Evolutionary conservation across 495 filamentous ascomycete genomes (phyloP), one percentile per base, ranked within the genome.

Genomic region (Friedmanniomyces endolithicus): DNA sequence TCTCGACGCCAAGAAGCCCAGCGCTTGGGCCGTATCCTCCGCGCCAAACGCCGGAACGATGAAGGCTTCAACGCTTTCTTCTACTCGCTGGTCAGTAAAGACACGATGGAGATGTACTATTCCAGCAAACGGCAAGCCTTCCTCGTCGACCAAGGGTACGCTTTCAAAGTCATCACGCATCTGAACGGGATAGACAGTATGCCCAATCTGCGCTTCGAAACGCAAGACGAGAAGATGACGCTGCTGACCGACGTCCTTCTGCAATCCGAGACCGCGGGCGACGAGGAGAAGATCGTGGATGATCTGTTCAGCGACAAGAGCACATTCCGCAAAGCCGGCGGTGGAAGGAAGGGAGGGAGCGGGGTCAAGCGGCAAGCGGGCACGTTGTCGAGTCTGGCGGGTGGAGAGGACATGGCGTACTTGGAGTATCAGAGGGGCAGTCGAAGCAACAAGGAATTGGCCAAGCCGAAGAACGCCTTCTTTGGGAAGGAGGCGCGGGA

Each of bases 51-150:
- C 31, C 77, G 94, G 58, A 97, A 96, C 64, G 92, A 99, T 70
- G 92, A 97, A 68, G 94, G 94, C 19, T 99, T 99, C 72, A 99
- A 99, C 70, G 92, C 92, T 0, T 99, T 99, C 72, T 99, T 99
- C 72, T 99, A 99, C 71, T 92, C 87, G 0, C 76, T 99, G 4
- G 92, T 99, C 29, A 92, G 86, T 11, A 96, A 96, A 68, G 92
- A 97, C 68, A 99, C 92, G 1, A 80, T 87, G 50, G 92, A 99
- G 71, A 97, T 99, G 94, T 90, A 84, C 68, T 99, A 95, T 73
- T 96, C 92, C 6, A 86, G 87, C 37, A 96, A 96, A 71, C 82
- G 92, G 20, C 92, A 99, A 66, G 94, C 92, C 24, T 99, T 99
- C 76, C 77, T 99, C 2, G 89, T 99, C 47, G 92, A 99, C 62